Base-by-base conservation (phyloP, 2,329 filamentous ascomycete species). In the Alternaria angustiovoidea region DNA sequence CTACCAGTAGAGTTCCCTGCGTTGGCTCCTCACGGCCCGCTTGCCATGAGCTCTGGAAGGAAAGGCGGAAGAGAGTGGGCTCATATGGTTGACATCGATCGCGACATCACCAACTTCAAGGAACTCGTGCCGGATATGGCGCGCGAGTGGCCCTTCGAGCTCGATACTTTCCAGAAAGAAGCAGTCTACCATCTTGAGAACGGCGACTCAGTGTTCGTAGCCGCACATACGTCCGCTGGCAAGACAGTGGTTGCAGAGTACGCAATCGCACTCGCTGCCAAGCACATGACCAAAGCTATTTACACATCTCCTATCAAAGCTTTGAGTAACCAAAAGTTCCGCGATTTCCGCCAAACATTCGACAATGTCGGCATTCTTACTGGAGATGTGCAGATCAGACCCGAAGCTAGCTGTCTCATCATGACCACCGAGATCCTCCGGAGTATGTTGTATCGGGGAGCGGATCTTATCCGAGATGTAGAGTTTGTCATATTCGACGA, bases 401-500 rank as follows among this genome's bases (percentile, higher is more conserved):
- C 94, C 0, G 95, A 98, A 81, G 95, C 95, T 28, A 98, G 94
- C 79, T 99, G 95, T 80, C 85, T 99, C 42, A 98, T 99, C 79
- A 99, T 99, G 95, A 99, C 95, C 0, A 99, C 95, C 0, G 95
- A 99, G 76, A 99, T 99, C 81, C 81, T 99, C 59, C 88, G 95
- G 59, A 98, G 95, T 83, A 99, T 99, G 94, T 87, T 99, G 47
- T 99, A 99, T 74, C 88, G 94, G 61, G 95, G 95, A 61, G 94
- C 95, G 6, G 95, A 99, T 81, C 81, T 99, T 16, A 97, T 99
- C 67, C 88, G 95, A 69, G 95, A 99, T 75, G 95, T 99, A 8
- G 95, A 99, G 68, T 99, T 96, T 76, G 95, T 99, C 69, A 97
- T 99, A 49, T 99, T 99, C 64, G 95, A 99, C 72, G 95, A 99